Base-by-base conservation (phyloP, 768 basidiomycete genomes). In the Kwoniella heveanensis region DNA sequence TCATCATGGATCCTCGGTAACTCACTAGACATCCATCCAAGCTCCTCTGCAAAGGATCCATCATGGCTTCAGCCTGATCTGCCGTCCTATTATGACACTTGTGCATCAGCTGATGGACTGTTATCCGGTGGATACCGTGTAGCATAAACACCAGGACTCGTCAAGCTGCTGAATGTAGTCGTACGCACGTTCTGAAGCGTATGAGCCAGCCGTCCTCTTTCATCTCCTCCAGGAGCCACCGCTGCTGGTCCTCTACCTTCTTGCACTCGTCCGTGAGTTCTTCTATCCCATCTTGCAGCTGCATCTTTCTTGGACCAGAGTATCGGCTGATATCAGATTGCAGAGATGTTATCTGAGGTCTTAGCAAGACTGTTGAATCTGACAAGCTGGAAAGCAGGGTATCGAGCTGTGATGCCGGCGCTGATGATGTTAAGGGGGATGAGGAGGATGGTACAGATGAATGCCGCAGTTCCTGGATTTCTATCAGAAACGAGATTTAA, bases 141-240 rank as follows among this genome's bases (percentile, higher is more conserved):
- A 49, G 62, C 49, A 6, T n/a, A 13, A 32, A 6, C 32, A 13
- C 5, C 32, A 13, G 13, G 32, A 32, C 13, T 13, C 7, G 32
- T 32, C 5, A 5, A 32, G 32, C 32, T 32, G n/a, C 13, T 6
- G 32, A 32, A 32, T 5, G 13, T 5, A 32, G 13, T 13, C 8
- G 15, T 44, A 68, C 77, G 65, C 39, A 74, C 69, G 91, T 94
- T 68, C 93, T 86, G 81, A 97, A 97, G 22, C 97, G 91, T 12
- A 89, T 90, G 71, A 98, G 84, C 91, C 92, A 96, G 72, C 94
- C 94, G 81, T 97, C 95, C 80, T 97, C 95, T 81, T 91, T 93
- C 67, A 98, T 83, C 80, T 99, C 96, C 73, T 94, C 92, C 66
- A 88, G 84, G 62, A 97, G 81, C 26, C 88, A 86, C 48, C 90